Evolutionary conservation across 352 stramenopile genomes (phyloP), one percentile per base, ranked within the genome.

Genomic region (Phytophthora capsici): DNA sequence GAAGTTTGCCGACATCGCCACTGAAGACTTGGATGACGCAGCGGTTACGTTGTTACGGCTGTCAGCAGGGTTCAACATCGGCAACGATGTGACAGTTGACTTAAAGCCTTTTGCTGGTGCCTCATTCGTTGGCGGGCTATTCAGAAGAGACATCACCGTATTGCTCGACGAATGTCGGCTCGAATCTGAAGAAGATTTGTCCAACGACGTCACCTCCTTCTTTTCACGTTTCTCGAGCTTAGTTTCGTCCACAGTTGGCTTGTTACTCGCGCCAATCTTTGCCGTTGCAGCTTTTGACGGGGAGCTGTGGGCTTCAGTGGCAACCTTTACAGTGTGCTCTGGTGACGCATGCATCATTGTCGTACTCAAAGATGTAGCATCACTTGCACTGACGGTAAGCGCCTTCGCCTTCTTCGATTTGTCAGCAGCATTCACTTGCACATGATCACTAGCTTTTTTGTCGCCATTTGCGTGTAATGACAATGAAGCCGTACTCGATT

Each of bases 131-230:
- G 80, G 77, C 14, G 84, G 77, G 45, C 78, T 90, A 63, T 93
- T 93, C 37, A 93, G 65, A 41, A 93, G 72, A 45, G 84, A 82
- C 44, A 85, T 88, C n/a, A 93, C 77, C 9, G 82, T 90, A 55
- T 91, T 80, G 30, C 56, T 67, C 38, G 72, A 78, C 23, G 70
- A 88, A 25, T 82, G 59, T 19, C 75, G 70, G 26, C 73, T 74
- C 2, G 57, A 44, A 3, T 73, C 65, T 6, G 22, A 20, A 51
- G 38, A 23, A 41, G 47, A 30, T 0, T 41, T 38, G 13, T 44
- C 46, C 19, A 23, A 44, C 19, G 43, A 36, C 8, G 56, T 9
- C 20, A 48, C 20, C 17, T 58, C 30, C 56, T 66, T 63, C 10
- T 62, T 65, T 3, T 53, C 34, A 28, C 51, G 37, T 20, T 66